A percentile compares a stretch with the other conserved stretches of the same genome.
phyloP scores from a whole-genome alignment of 768 basidiomycete genomes.

The Exsudoporus frostii region DNA sequence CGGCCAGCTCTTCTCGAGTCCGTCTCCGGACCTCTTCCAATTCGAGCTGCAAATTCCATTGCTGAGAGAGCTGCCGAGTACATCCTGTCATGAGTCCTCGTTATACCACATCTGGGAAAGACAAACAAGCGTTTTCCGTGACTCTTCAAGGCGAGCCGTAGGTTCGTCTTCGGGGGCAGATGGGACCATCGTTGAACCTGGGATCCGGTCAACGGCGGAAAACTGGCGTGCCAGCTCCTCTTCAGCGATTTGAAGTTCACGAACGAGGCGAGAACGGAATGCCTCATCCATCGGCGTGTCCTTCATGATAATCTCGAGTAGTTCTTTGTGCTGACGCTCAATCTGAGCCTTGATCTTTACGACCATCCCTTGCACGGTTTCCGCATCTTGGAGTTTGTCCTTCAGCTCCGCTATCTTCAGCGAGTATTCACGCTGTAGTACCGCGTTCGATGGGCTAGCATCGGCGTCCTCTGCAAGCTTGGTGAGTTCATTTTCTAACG shows the following conservation, averaged over 20 bases:
- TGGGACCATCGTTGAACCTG: constrained; percentile 48
- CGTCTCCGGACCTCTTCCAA: constrained; percentile 63
- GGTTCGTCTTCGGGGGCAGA: constrained; percentile 32
- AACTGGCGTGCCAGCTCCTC: constrained; percentile 33
- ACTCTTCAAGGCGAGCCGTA: constrained; percentile 57
- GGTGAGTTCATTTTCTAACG: constrained; percentile 64
- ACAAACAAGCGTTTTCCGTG: constrained; percentile 63
- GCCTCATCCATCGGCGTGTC: constrained; percentile 55
- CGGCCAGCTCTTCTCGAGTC: constrained; percentile 56
- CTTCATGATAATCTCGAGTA: constrained; percentile 60
- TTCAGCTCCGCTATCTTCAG: constrained; percentile 60
- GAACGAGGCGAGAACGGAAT: constrained; percentile 60
- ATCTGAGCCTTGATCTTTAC: constrained; percentile 59
- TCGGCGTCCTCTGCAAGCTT: constrained; percentile 61
- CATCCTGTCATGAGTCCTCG: not conserved
- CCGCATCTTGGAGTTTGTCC: constrained; percentile 54
- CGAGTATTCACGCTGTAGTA: constrained; percentile 64
- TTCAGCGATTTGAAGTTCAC: constrained; percentile 61
- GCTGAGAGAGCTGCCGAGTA: constrained; percentile 54
- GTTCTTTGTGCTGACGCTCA: constrained; percentile 67
- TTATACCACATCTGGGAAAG: not conserved
- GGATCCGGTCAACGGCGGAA: constrained; percentile 31
- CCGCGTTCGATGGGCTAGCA: constrained; percentile 50
- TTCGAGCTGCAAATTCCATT: constrained; percentile 61
- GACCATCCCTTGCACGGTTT: constrained; percentile 46